These are phyloP conservation scores for Physaria fendleri DNA, from an alignment of 345 rosid species.

Conservation along the genomic window DNA sequence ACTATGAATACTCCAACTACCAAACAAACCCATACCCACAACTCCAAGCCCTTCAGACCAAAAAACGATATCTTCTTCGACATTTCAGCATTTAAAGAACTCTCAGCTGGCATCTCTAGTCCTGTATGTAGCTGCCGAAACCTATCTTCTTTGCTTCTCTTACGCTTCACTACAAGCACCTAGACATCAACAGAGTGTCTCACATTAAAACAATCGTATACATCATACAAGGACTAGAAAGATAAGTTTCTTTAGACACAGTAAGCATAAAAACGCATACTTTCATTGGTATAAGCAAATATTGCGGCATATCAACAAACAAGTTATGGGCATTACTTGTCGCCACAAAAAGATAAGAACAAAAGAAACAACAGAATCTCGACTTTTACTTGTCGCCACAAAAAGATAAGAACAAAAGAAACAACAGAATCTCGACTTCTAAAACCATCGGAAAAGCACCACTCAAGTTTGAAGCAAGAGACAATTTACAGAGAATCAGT, in stretches of 20 bases:
- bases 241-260: not conserved
- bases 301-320: slow-evolving; percentile 21
- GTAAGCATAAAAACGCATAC: not conserved
- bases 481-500: slow-evolving; percentile 37
- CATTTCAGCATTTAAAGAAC: slow-evolving; percentile 60
- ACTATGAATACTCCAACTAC: slow-evolving; percentile 70
- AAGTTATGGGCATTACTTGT: slow-evolving; percentile 24
- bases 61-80: slow-evolving; percentile 72
- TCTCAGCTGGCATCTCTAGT: slow-evolving; percentile 56
- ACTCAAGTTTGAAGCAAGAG: slow-evolving; percentile 66
- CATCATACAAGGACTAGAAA: slow-evolving; percentile 2
- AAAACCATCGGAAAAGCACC: slow-evolving; percentile 44
- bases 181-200: slow-evolving; percentile 7
- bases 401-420: slow-evolving; percentile 7
- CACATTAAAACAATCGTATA: slow-evolving; percentile 15
- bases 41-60: slow-evolving; percentile 82
- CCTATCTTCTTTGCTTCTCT: slow-evolving; percentile 7
- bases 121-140: slow-evolving; percentile 3
- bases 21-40: slow-evolving; percentile 85
- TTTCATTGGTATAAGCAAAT: not conserved
- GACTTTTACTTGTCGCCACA: too few relatives aligned
- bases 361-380: slow-evolving; percentile 20
- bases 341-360: slow-evolving; percentile 19
- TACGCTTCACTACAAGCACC: slow-evolving; percentile 9
- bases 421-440: slow-evolving; percentile 20